Conservation (phyloP, 2,329 filamentous ascomycete species). For the Xylaria sp. region DNA sequence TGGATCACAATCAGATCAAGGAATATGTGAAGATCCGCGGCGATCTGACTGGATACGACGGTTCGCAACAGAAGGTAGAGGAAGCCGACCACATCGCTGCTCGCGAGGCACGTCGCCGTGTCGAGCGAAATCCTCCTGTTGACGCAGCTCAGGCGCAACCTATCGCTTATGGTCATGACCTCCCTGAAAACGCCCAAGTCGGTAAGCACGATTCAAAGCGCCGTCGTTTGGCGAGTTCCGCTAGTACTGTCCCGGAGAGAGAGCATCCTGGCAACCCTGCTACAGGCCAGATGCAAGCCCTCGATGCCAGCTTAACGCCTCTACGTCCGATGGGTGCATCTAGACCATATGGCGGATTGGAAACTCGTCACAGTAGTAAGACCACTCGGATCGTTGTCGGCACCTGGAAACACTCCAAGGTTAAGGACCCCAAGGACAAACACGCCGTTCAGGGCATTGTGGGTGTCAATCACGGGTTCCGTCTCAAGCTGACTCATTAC, state of each 20-base stretch:
- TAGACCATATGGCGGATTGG: constrained; percentile 14
- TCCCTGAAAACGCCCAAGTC: constrained; percentile 41
- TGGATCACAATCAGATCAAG: constrained; percentile 54
- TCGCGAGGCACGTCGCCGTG: constrained; percentile 42
- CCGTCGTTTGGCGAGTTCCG: constrained; percentile 38
- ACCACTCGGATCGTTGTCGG: constrained; percentile 55
- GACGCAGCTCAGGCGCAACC: constrained; percentile 40
- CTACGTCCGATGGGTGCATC: constrained; percentile 4
- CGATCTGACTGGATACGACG: constrained; percentile 32
- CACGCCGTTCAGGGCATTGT: constrained; percentile 60
- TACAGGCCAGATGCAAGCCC: constrained; percentile 4
- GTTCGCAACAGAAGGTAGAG: constrained; percentile 33
- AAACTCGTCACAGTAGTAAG: constrained; percentile 40
- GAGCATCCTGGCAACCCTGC: constrained; percentile 20
- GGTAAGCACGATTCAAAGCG: constrained; percentile 42
- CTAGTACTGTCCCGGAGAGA: constrained; percentile 33
- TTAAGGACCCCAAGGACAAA: constrained; percentile 43
- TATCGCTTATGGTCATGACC: constrained; percentile 47
- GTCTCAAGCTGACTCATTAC: constrained; percentile 56
- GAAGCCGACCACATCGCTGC: constrained; percentile 41
- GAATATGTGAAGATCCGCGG: constrained; percentile 55
- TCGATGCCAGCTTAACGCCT: constrained; percentile 1
- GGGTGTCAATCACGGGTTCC: constrained; percentile 59
- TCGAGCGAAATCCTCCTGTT: constrained; percentile 39
- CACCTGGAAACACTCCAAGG: constrained; percentile 53